A percentile compares a stretch with the other conserved stretches of the same genome.
Conservation (phyloP, 2,329 filamentous ascomycete genomes). For the Fusarium sp. region DNA sequence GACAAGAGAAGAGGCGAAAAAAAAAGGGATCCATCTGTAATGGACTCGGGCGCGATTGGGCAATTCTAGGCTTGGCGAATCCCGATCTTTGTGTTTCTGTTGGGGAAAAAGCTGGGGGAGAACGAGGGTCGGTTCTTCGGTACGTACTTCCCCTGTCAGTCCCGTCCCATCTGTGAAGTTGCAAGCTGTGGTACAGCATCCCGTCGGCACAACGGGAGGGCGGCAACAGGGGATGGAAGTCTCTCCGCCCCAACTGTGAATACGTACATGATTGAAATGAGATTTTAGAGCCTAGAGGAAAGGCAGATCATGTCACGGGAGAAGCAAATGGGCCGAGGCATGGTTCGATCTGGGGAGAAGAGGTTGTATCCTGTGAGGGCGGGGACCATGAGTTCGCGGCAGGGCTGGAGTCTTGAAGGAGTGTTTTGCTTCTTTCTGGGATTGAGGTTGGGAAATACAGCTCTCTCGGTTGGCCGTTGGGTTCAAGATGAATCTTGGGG, state of each 20-base stretch:
- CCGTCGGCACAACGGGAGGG: slow-evolving; percentile 31
- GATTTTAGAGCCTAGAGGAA: background rate
- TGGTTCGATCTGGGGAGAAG: slow-evolving; percentile 32
- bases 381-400: slow-evolving; percentile 20
- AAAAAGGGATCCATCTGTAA: background rate
- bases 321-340: slow-evolving; percentile 36
- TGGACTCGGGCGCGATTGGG: slow-evolving; percentile 23
- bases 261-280: slow-evolving; percentile 5
- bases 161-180: background rate
- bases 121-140: slow-evolving; percentile 10
- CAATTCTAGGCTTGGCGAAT: slow-evolving; percentile 32
- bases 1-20: slow-evolving; percentile 1
- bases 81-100: slow-evolving; percentile 42
- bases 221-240: background rate
- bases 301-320: slow-evolving; percentile 25
- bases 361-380: background rate
- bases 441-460: background rate
- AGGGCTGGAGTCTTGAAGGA: slow-evolving; percentile 30
- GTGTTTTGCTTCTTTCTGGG: background rate
- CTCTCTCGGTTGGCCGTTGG: slow-evolving; percentile 1
- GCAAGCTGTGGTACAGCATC: background rate
- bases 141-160: slow-evolving; percentile 21
- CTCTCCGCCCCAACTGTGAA: slow-evolving; percentile 6
- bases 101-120: slow-evolving; percentile 43
- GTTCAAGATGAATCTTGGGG: background rate